Evolutionary conservation across 306 rosid genomes (phyloP).

Genomic region (Phaseolus lunatus): DNA sequence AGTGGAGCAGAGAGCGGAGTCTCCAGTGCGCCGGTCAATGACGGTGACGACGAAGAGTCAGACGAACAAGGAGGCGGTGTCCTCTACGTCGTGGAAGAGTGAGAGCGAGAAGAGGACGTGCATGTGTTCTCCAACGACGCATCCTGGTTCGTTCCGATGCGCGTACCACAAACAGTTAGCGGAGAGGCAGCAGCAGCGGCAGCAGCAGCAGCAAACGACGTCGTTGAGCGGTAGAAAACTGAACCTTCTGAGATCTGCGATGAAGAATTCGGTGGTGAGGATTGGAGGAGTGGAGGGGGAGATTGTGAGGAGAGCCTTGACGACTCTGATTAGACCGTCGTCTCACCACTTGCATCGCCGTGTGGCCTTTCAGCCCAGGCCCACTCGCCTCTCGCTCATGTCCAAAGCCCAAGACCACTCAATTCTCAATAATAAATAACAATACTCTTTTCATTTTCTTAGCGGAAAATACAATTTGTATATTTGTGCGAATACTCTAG

Average conservation of each 20-base stretch:
- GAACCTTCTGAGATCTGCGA: conserved; percentile 65
- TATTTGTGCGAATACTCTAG: too few relatives aligned
- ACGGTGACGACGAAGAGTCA: conserved; percentile 34
- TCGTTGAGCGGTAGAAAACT: conserved; percentile 42
- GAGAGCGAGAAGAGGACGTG: conserved; percentile 51
- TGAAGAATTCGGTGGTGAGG: conserved; percentile 72
- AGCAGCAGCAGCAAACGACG: conserved; percentile 7
- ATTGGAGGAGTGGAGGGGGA: conserved; percentile 75
- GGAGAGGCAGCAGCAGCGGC: conserved; percentile 16
- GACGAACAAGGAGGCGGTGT: conserved; percentile 40
- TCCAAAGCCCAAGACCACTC: conserved; percentile 40
- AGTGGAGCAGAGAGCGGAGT: not conserved
- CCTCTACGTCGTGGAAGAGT: conserved; percentile 4
- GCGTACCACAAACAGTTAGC: conserved; percentile 61
- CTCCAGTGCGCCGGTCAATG: not conserved
- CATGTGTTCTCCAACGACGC: conserved; percentile 73
- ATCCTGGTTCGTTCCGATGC: conserved; percentile 81
- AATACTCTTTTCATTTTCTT: too few relatives aligned
- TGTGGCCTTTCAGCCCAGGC: conserved; percentile 59
- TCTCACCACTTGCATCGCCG: conserved; percentile 67
- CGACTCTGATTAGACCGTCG: conserved; percentile 60
- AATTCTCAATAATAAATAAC: not conserved
- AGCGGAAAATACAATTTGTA: too few relatives aligned
- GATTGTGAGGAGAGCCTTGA: conserved; percentile 53
- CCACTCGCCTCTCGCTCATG: conserved; percentile 65